Conservation (phyloP, 1,284 basidiomycete species). For the Ustilago sp. region DNA sequence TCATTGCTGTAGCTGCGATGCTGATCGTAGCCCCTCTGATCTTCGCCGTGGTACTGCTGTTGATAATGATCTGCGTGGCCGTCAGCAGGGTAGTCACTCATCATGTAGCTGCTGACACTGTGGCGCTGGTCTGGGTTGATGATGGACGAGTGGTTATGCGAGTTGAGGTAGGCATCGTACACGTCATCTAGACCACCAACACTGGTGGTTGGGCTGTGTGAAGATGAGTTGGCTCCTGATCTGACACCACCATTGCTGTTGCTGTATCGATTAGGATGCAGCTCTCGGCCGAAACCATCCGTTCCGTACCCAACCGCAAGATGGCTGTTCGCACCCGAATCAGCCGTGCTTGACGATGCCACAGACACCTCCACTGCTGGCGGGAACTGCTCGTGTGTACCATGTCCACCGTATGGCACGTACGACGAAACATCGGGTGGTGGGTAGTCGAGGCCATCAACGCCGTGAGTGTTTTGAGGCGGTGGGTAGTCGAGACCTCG, state of each 20-base stretch:
- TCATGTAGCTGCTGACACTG: slow-evolving; percentile 32
- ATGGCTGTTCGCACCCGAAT: slow-evolving; percentile 14
- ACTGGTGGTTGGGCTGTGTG: slow-evolving; percentile 28
- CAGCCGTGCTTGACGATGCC: slow-evolving; percentile 15
- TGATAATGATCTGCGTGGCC: slow-evolving; percentile 8
- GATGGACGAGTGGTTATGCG: slow-evolving; percentile 27
- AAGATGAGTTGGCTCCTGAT: slow-evolving; percentile 24
- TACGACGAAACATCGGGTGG: slow-evolving; percentile 46
- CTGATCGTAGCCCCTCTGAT: slow-evolving; percentile 9
- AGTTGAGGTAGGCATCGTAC: slow-evolving; percentile 51
- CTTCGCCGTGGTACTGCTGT: slow-evolving; percentile 8
- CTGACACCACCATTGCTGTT: slow-evolving; percentile 25
- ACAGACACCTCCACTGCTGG: slow-evolving; percentile 27
- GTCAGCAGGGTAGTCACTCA: slow-evolving; percentile 36
- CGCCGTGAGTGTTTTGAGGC: slow-evolving; percentile 38
- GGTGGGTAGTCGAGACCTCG: slow-evolving; percentile 50
- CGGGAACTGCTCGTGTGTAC: slow-evolving; percentile 5
- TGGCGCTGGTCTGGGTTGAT: slow-evolving; percentile 39
- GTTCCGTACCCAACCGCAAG: slow-evolving; percentile 34
- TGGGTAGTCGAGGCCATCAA: slow-evolving; percentile 48
- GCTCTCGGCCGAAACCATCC: slow-evolving; percentile 39
- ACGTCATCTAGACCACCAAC: slow-evolving; percentile 38
- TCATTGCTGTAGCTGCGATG: slow-evolving; percentile 6
- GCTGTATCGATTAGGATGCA: slow-evolving; percentile 39
- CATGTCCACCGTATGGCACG: slow-evolving; percentile 28